phyloP scores from a whole-genome alignment of 371 early-diverging fungal species.

The Mucor circinelloides region DNA sequence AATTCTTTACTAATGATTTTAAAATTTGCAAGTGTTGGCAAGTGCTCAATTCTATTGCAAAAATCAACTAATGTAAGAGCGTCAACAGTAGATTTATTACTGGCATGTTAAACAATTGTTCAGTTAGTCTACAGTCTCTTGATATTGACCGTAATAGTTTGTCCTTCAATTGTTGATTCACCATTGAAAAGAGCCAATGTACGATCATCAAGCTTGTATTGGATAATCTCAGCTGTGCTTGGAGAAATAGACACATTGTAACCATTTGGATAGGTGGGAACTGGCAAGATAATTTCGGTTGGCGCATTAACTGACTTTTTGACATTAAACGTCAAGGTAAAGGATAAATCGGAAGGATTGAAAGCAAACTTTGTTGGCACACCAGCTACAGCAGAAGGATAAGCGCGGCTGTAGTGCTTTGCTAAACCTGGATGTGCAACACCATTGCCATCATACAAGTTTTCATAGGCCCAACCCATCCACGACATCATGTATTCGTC shows the following conservation, averaged over 20 bases:
- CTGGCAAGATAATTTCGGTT: constrained; percentile 19
- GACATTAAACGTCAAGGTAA: constrained; percentile 10
- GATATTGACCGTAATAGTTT: constrained; percentile 13
- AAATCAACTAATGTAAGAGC: too few relatives aligned
- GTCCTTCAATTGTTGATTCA: constrained; percentile 3
- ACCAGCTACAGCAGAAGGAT: constrained; percentile 46
- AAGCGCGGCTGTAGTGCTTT: constrained; percentile 38
- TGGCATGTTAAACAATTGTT: too few relatives aligned
- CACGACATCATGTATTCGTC: constrained; percentile 46
- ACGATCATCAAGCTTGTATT: constrained; percentile 10
- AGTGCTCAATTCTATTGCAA: too few relatives aligned
- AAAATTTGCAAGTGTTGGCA: too few relatives aligned
- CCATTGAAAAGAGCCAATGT: constrained; percentile 21
- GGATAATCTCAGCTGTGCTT: background rate
- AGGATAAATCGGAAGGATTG: constrained; percentile 12
- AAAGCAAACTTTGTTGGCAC: constrained; percentile 17
- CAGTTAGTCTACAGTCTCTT: constrained; percentile 10
- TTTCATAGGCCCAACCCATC: constrained; percentile 53
- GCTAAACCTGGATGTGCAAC: constrained; percentile 30
- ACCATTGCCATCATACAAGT: constrained; percentile 27
- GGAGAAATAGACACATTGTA: constrained; percentile 18
- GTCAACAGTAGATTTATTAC: too few relatives aligned
- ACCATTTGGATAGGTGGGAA: constrained; percentile 22
- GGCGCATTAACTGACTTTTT: constrained; percentile 17
- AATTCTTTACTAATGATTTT: too few relatives aligned